These are phyloP conservation scores for Puccinellia tenuiflora DNA, from an alignment of 176 grass and related monocot genomes.

Conservation along the genomic window DNA sequence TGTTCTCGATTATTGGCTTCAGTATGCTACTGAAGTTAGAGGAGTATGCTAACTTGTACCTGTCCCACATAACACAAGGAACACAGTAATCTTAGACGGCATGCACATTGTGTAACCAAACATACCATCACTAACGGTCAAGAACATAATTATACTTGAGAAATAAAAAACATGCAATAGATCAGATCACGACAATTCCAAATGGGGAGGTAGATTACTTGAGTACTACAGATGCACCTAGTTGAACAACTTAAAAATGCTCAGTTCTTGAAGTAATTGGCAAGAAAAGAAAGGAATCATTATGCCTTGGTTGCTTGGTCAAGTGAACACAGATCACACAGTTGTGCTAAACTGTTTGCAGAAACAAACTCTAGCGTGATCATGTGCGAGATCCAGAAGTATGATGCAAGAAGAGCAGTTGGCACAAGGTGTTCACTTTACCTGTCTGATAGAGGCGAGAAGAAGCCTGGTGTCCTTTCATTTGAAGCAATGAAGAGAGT, in stretches of 20 bases:
- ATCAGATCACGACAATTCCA: background rate
- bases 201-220: background rate
- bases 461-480: slow-evolving; percentile 75
- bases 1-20: slow-evolving; percentile 65
- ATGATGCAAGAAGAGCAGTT: background rate
- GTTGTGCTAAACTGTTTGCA: background rate
- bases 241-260: background rate
- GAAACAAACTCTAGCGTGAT: slow-evolving; percentile 1
- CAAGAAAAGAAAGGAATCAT: background rate
- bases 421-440: slow-evolving; percentile 10
- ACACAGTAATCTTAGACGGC: background rate
- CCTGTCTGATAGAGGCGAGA: slow-evolving; percentile 70
- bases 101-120: background rate
- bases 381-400: background rate
- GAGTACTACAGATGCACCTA: background rate
- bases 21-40: slow-evolving; percentile 84
- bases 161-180: background rate
- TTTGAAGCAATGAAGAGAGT: slow-evolving; percentile 92
- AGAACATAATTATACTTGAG: background rate
- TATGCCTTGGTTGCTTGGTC: background rate
- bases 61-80: slow-evolving; percentile 19
- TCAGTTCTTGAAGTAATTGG: slow-evolving; percentile 5
- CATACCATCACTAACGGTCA: background rate
- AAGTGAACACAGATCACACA: background rate
- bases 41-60: slow-evolving; percentile 76